phyloP scores from a whole-genome alignment of 192 early-diverging fungal species.

The Coemansia asiatica region DNA sequence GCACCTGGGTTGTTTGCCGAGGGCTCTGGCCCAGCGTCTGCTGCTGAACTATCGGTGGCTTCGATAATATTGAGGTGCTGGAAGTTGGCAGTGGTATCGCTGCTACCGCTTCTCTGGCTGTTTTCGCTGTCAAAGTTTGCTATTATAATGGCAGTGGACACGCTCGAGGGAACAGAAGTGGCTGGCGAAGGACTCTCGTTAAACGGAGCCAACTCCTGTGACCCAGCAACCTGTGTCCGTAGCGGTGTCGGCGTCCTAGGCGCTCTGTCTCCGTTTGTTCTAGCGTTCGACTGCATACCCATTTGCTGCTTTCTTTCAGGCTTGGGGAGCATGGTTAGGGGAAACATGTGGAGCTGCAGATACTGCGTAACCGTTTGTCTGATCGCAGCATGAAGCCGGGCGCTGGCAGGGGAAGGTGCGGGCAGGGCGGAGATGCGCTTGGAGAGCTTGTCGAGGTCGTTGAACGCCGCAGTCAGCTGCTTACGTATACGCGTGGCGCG shows the following conservation, averaged over 20 bases:
- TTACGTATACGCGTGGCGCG: conserved; percentile 62
- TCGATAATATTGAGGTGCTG: too few relatives aligned
- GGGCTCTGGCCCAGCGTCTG: neutral
- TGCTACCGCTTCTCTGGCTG: conserved; percentile 6
- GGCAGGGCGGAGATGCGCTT: conserved; percentile 64
- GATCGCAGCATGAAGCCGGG: conserved; percentile 66
- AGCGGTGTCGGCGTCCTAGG: conserved; percentile 6
- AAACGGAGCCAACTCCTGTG: neutral
- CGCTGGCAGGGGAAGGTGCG: conserved; percentile 45
- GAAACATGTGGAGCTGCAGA: conserved; percentile 76
- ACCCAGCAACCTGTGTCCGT: neutral
- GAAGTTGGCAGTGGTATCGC: neutral
- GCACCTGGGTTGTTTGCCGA: conserved; percentile 6
- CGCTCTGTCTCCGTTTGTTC: neutral
- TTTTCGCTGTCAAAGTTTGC: conserved; percentile 3
- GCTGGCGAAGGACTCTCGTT: conserved; percentile 4
- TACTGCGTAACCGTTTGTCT: conserved; percentile 66
- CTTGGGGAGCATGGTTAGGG: conserved; percentile 68
- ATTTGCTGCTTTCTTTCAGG: conserved; percentile 50
- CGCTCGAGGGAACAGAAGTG: conserved; percentile 17
- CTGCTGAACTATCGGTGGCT: neutral
- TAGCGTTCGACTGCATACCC: neutral
- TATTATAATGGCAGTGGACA: conserved; percentile 9
- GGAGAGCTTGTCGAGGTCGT: conserved; percentile 60
- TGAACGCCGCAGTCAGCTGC: conserved; percentile 66